Conservation (phyloP, 805 yeast species). For the Yamadazyma ubonensis region DNA sequence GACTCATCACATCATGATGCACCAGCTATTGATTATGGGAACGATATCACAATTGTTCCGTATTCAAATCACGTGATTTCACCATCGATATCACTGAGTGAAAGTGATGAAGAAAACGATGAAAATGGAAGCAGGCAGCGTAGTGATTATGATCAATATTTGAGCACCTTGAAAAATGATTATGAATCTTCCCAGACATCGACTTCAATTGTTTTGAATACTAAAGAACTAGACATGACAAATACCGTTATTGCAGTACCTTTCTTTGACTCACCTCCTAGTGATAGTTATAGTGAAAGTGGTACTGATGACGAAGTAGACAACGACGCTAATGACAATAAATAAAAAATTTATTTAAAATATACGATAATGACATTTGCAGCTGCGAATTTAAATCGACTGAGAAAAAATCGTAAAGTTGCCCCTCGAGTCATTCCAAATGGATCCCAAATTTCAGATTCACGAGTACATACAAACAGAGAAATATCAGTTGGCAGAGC, state of each 20-base stretch:
- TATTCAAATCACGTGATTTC: constrained; percentile 15
- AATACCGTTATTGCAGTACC: constrained; percentile 36
- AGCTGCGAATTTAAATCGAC: constrained; percentile 1
- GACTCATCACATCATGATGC: neutral
- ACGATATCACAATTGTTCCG: constrained; percentile 18
- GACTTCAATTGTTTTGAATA: constrained; percentile 13
- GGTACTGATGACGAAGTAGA: constrained; percentile 11
- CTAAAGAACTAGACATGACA: constrained; percentile 11
- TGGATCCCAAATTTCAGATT: constrained; percentile 23
- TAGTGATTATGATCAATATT: constrained; percentile 21
- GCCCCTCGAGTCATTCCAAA: neutral
- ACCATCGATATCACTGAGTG: constrained; percentile 12
- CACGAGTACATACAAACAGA: constrained; percentile 71
- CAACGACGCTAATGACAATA: constrained; percentile 3
- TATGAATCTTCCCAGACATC: constrained; percentile 20
- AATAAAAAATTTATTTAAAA: neutral
- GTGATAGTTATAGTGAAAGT: constrained; percentile 29
- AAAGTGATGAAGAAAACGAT: constrained; percentile 1
- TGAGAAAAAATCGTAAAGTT: neutral
- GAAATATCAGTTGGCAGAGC: constrained; percentile 50
- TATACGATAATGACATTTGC: neutral
- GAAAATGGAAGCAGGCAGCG: constrained; percentile 1
- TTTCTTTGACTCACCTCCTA: constrained; percentile 38
- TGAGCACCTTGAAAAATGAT: constrained; percentile 17
- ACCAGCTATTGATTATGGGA: constrained; percentile 5